Evolutionary conservation across 2,329 filamentous ascomycete species (phyloP), one percentile per base, ranked within the genome.

Genomic region (Trichoderma sp.): DNA sequence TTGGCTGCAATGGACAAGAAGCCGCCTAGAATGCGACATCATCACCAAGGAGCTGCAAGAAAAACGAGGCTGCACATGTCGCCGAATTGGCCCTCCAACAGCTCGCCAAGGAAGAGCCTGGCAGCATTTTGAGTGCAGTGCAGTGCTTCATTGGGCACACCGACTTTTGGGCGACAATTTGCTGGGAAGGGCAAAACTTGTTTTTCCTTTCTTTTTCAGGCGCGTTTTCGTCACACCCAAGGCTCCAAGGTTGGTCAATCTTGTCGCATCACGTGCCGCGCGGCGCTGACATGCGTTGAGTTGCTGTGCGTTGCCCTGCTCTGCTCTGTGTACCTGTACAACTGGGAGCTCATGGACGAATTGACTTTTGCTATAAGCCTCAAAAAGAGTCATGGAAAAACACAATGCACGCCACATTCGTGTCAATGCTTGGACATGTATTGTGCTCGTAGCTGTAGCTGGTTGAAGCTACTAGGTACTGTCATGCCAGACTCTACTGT

Each of bases 141-240:
- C 38, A n/a, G n/a, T 56, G 18, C 27, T 56, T 53, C 53, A 63
- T 24, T 69, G 53, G 35, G 65, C 56, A 75, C 72, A 75, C 72
- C 72, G 72, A 75, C 72, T 75, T 75, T 75, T 75, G 60, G 60
- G 60, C 60, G 35, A 35, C 53, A 33, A 60, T 45, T 3, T 7
- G n/a, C 16, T 11, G 14, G 7, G 24, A 29, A 29, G 12, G 41
- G 41, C 11, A 50, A 56, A 29, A 29, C 72, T 38, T 62, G 38
- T 62, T 50, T 74, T 45, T n/a, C n/a, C n/a, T n/a, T n/a, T 41
- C 38, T n/a, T 18, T 45, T 68, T 11, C 35, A 74, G 69, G 75
- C 69, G 73, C 38, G 29, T 63, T 9, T 24, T 72, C 68, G 74
- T 71, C 74, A 71, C 74, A 71, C 35, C 24, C 59, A 71, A 27